Conservation (phyloP, 2,329 filamentous ascomycete genomes). For the Penicillium sp. region DNA sequence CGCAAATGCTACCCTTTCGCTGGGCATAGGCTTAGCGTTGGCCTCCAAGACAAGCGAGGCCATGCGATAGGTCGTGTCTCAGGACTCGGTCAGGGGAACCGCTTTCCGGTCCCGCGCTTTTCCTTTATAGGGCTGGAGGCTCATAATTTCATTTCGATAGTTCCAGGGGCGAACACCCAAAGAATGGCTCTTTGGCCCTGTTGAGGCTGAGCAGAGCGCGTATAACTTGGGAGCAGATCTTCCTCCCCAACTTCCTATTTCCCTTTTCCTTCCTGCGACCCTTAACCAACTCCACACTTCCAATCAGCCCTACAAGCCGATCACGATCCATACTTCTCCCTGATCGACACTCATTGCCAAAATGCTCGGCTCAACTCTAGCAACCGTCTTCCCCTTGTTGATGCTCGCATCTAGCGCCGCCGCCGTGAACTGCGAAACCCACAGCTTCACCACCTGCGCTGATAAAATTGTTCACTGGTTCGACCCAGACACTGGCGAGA, state of each 20-base stretch:
- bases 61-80: background rate
- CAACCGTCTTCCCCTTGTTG: constrained; percentile 9
- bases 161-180: background rate
- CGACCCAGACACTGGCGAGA: constrained; percentile 22
- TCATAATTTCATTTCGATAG: background rate
- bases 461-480: constrained; percentile 24
- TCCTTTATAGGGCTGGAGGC: background rate
- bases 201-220: background rate
- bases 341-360: background rate
- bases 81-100: background rate
- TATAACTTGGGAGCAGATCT: background rate
- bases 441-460: constrained; percentile 18
- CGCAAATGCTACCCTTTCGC: background rate
- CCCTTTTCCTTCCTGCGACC: background rate
- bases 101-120: background rate
- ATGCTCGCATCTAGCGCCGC: constrained; percentile 14
- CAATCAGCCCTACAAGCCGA: background rate
- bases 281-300: background rate
- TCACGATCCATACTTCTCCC: background rate
- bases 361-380: background rate
- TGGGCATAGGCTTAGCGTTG: background rate
- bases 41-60: background rate
- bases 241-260: background rate
- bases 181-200: background rate
- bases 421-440: constrained; percentile 9